Evolutionary conservation across 1,284 basidiomycete genomes (phyloP).

Genomic region (Paramarasmius palmivorus): DNA sequence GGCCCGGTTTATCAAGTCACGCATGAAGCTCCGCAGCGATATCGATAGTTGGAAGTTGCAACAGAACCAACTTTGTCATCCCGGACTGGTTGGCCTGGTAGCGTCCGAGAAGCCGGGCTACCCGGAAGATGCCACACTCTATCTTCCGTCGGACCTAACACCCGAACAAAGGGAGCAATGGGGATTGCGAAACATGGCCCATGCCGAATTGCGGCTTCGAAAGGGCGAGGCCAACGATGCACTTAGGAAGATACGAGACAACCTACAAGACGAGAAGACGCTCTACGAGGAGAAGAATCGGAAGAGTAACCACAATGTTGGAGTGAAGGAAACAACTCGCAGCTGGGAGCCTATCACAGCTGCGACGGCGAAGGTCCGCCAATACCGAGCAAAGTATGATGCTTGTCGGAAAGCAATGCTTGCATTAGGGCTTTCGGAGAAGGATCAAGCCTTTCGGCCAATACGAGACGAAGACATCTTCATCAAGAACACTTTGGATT

Average conservation of each 20-base stretch:
- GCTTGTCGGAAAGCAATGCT: slow-evolving; percentile 5
- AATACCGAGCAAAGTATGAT: slow-evolving; percentile 1
- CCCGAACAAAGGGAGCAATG: background rate
- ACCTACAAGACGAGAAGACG: background rate
- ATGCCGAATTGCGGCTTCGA: slow-evolving; percentile 5
- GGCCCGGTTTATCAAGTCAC: too few relatives aligned
- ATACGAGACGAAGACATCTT: background rate
- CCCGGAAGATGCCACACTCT: too few relatives aligned
- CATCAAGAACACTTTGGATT: background rate
- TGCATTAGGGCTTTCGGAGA: background rate
- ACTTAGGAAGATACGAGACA: background rate
- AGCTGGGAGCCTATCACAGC: background rate
- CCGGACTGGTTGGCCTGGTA: too few relatives aligned
- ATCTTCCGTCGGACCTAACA: background rate
- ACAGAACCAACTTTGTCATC: too few relatives aligned
- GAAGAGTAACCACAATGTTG: slow-evolving; percentile 1
- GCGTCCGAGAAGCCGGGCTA: too few relatives aligned
- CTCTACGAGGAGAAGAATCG: background rate
- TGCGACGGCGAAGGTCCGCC: background rate
- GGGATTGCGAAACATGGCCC: background rate
- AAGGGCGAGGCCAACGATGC: slow-evolving; percentile 5
- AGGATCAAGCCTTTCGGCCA: background rate
- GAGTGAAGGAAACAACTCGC: background rate
- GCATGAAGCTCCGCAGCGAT: too few relatives aligned
- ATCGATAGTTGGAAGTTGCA: too few relatives aligned